phyloP scores from a whole-genome alignment of 2,329 filamentous ascomycete species.

The Fusarium siculi region DNA sequence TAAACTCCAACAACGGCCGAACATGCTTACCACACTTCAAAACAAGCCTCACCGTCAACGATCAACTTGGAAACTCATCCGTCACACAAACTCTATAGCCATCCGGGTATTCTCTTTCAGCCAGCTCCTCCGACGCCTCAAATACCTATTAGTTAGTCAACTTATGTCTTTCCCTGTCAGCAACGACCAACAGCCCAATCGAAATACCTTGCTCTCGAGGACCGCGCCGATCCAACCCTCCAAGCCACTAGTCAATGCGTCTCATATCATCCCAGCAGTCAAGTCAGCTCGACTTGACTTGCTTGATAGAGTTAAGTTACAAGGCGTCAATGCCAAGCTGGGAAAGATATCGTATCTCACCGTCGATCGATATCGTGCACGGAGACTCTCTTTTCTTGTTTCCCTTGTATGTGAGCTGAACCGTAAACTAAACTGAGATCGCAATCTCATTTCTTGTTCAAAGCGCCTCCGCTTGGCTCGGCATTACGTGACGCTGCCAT shows the following conservation, averaged over 20 bases:
- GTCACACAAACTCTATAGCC: slow-evolving; percentile 10
- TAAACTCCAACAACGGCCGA: slow-evolving; percentile 9
- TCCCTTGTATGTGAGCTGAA: slow-evolving; percentile 7
- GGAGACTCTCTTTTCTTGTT: slow-evolving; percentile 16
- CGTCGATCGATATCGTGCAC: slow-evolving; percentile 31
- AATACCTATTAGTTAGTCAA: slow-evolving; percentile 3
- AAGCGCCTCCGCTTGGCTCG: slow-evolving; percentile 21
- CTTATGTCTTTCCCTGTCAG: slow-evolving; percentile 14
- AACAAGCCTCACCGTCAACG: slow-evolving; percentile 28
- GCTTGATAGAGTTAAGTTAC: slow-evolving; percentile 7
- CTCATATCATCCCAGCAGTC: slow-evolving; percentile 40
- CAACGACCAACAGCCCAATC: slow-evolving; percentile 22
- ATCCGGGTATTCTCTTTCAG: slow-evolving; percentile 35
- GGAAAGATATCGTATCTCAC: slow-evolving; percentile 18
- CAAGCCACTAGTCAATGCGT: slow-evolving; percentile 40
- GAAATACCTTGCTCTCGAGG: slow-evolving; percentile 15
- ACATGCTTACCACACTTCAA: neutral
- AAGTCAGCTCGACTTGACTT: neutral
- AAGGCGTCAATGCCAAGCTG: neutral
- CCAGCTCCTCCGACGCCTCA: slow-evolving; percentile 38
- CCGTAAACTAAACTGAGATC: slow-evolving; percentile 11
- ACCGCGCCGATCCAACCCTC: slow-evolving; percentile 19
- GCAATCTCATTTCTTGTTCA: slow-evolving; percentile 17
- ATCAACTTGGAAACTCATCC: neutral
- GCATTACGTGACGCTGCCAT: slow-evolving; percentile 39